Conservation (phyloP, 805 yeast species). For the Pichia eremophila region DNA sequence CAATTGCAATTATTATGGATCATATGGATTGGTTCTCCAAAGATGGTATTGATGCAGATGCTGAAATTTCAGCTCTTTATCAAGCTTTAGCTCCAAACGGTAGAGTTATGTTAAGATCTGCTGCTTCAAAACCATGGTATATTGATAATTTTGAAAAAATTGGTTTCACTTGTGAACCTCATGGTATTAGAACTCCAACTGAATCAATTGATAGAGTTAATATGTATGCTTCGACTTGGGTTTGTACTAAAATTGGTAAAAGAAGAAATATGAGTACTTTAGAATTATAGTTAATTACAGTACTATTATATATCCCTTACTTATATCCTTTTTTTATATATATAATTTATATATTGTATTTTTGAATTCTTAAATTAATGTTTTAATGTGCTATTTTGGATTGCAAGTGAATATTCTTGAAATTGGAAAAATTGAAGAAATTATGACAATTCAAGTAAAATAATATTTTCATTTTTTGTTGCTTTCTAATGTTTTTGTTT, state of each 20-base stretch:
- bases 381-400: too few relatives aligned
- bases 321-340: not conserved
- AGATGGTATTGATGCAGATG: slow-evolving; percentile 48
- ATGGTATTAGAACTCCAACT: slow-evolving; percentile 56
- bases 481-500: too few relatives aligned
- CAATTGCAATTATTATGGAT: slow-evolving; percentile 79
- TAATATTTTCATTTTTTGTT: too few relatives aligned
- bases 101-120: slow-evolving; percentile 68
- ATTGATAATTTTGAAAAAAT: slow-evolving; percentile 53
- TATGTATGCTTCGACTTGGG: slow-evolving; percentile 88
- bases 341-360: too few relatives aligned
- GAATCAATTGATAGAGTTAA: slow-evolving; percentile 68
- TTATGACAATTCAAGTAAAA: too few relatives aligned
- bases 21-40: slow-evolving; percentile 90
- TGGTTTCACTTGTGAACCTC: slow-evolving; percentile 64
- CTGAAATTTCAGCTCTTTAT: slow-evolving; percentile 56
- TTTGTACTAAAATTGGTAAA: slow-evolving; percentile 46
- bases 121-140: slow-evolving; percentile 71
- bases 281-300: slow-evolving; percentile 12
- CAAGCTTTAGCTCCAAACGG: slow-evolving; percentile 59
- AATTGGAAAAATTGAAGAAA: too few relatives aligned
- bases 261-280: slow-evolving; percentile 45
- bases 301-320: not conserved
- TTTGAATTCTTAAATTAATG: too few relatives aligned
- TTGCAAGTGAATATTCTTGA: too few relatives aligned